Evolutionary conservation across 1,284 basidiomycete genomes (phyloP), one percentile per base, ranked within the genome.

Genomic region (Sanghuangporus weigelae): DNA sequence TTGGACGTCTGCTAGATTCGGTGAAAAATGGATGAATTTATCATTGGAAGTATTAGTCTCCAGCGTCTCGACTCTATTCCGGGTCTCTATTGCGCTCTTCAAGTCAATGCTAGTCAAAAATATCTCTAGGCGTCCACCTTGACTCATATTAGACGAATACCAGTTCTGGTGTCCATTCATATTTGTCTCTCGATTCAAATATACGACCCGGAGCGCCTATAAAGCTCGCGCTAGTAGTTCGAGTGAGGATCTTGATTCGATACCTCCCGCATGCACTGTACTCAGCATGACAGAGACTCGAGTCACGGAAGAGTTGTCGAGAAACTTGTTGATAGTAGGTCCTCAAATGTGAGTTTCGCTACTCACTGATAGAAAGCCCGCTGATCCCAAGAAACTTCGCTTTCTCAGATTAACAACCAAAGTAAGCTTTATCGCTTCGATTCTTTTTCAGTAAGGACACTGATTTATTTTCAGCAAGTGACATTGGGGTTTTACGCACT

Each of bases 331-430:
- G 44, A 36, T 46, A 8, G 36, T 44, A 12, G 58, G 58, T 10
- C 12, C 46, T 11, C 46, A 59, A 50, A 59, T 59, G 58, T 59
- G 44, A 59, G 58, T 35, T 16, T 59, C 38, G 12, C 12, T 35
- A 19, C 14, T 23, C 26, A 31, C 23, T 31, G 2, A 31, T 31
- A 31, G 26, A n/a, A n/a, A n/a, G 16, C 2, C 6, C 21, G 12
- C 16, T 46, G 23, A n/a, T 44, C 40, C 36, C 35, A 42, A 23
- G 12, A 12, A 26, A 7, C n/a, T 23, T 31, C 19, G 14, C n/a
- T 26, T 6, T 51, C 23, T 23, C 21, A 51, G 49, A 10, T 31
- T 51, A 10, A 51, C 19, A 8, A 51, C 49, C 8, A 51, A 51
- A 31, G 49, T 51, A 12, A 26, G 49, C 26, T 49, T 49, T 23